Percentiles rank a stretch among this genome's conserved stretches.
Conservation (phyloP, 805 yeast genomes). For the Suhomyces pyralidae region DNA sequence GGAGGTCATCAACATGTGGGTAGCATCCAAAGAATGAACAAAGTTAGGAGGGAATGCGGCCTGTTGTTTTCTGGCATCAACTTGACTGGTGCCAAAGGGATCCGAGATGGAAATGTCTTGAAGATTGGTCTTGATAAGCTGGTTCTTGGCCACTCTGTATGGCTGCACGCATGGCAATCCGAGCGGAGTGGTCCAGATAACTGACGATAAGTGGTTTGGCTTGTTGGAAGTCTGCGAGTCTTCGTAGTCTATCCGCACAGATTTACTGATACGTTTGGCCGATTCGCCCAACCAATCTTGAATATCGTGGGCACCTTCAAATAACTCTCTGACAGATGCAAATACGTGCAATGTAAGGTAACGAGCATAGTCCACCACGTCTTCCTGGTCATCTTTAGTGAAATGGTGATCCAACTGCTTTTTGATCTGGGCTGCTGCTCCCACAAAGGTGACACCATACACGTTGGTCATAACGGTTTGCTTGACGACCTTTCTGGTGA, state of each 20-base stretch:
- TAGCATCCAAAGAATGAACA: slow-evolving; percentile 93
- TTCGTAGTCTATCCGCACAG: slow-evolving; percentile 66
- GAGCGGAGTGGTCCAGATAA: slow-evolving; percentile 96
- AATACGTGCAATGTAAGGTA: slow-evolving; percentile 79
- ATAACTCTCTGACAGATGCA: slow-evolving; percentile 77
- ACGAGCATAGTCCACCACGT: slow-evolving; percentile 41
- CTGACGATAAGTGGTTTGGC: slow-evolving; percentile 75
- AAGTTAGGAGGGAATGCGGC: slow-evolving; percentile 95
- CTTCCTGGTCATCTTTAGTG: slow-evolving; percentile 42
- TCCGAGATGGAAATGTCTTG: slow-evolving; percentile 86
- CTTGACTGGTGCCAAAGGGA: slow-evolving; percentile 80
- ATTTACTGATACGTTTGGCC: slow-evolving; percentile 75
- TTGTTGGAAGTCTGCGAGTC: slow-evolving; percentile 32
- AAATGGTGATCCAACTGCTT: slow-evolving; percentile 66
- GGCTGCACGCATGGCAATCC: slow-evolving; percentile 98
- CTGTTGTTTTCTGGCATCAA: slow-evolving; percentile 84
- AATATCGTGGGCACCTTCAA: slow-evolving; percentile 88
- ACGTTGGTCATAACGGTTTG: slow-evolving; percentile 99
- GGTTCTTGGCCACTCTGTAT: slow-evolving; percentile 66
- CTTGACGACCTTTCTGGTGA: slow-evolving; percentile 85
- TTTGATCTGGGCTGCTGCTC: slow-evolving; percentile 86
- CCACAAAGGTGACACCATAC: slow-evolving; percentile 92
- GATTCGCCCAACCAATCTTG: slow-evolving; percentile 95
- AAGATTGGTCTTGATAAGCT: slow-evolving; percentile 71
- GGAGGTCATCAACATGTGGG: slow-evolving; percentile 93